Conservation (phyloP, 2,329 filamentous ascomycete genomes). For the Apiospora arundinis region DNA sequence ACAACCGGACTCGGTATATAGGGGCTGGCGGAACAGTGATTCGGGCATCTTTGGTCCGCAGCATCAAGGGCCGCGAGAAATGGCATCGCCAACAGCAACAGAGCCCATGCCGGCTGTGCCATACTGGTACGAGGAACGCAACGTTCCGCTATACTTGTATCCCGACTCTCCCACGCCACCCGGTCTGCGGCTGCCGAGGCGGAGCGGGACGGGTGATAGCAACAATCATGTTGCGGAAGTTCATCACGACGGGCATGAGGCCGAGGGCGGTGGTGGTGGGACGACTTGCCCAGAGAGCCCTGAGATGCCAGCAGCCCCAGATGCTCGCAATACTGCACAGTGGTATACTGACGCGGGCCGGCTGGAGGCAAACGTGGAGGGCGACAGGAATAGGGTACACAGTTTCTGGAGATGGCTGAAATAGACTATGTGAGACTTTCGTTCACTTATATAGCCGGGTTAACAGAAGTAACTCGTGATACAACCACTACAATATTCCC, state of each 20-base stretch:
- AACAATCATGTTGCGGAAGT: not conserved
- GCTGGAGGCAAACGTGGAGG: not conserved
- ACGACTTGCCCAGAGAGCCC: not conserved
- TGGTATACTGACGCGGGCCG: not conserved
- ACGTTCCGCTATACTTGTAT: not conserved
- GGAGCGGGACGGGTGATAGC: too few relatives aligned
- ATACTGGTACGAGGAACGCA: not conserved
- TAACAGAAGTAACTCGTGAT: not conserved
- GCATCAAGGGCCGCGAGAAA: not conserved
- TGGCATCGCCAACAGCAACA: not conserved
- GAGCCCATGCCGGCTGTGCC: not conserved
- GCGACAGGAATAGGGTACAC: not conserved
- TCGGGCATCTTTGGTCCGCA: not conserved
- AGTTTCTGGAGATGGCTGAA: not conserved
- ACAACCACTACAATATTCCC: not conserved
- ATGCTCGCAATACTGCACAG: not conserved
- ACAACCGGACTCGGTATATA: not conserved
- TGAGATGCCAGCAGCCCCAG: not conserved
- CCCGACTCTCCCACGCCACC: not conserved
- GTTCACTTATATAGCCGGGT: not conserved
- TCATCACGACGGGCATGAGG: not conserved
- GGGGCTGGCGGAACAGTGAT: not conserved
- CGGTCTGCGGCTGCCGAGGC: not conserved
- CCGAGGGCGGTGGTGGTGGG: not conserved
- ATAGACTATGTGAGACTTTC: not conserved